These are phyloP conservation scores for Forsythia viridissima DNA, from an alignment of 257 asterid genomes.

Conservation along the genomic window DNA sequence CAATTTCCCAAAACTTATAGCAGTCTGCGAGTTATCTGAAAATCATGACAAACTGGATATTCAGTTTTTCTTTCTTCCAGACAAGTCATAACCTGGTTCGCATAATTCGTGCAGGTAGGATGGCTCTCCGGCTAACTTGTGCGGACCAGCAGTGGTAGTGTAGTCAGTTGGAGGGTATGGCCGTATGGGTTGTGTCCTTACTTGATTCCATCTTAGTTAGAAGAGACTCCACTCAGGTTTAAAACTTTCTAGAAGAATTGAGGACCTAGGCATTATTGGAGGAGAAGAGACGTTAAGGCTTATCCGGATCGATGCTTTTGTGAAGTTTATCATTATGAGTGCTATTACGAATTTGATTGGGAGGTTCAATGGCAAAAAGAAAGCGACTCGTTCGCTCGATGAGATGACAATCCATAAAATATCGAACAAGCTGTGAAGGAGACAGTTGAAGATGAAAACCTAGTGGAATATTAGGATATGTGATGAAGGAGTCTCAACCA, in stretches of 20 bases:
- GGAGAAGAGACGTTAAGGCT: background rate
- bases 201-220: background rate
- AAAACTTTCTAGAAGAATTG: background rate
- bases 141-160: background rate
- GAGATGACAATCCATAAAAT: background rate
- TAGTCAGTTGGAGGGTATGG: background rate
- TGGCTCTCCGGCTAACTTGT: background rate
- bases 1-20: background rate
- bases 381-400: background rate
- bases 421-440: background rate
- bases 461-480: background rate
- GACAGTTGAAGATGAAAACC: background rate
- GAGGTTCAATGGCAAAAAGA: background rate
- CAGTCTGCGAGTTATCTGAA: background rate
- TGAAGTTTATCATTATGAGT: background rate
- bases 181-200: background rate
- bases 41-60: background rate
- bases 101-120: background rate
- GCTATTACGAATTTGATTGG: background rate
- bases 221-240: background rate
- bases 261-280: background rate
- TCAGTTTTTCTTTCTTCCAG: background rate
- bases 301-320: background rate
- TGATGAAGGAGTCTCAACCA: background rate
- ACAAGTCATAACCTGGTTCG: background rate